Evolutionary conservation across 768 basidiomycete species (phyloP), one percentile per base, ranked within the genome.

Genomic region (Macrolepiota fuliginosa): DNA sequence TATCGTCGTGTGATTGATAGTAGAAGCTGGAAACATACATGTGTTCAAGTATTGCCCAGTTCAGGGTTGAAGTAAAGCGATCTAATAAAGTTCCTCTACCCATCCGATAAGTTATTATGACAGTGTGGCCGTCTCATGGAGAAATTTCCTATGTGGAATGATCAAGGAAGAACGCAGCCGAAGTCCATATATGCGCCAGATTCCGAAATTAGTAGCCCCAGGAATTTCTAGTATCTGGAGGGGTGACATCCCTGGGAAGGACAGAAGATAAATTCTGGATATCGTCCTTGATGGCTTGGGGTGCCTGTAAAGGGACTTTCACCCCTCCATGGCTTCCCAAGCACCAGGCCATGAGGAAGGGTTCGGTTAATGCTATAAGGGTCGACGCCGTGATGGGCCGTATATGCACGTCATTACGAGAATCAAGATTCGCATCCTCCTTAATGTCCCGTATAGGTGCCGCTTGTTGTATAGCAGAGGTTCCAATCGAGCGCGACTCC

Each of bases 291-390:
- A 32, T 32, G 7, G 29, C 29, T 7, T 32, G 29, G 29, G 19
- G 53, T 15, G 42, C 17, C 19, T 45, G 42, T 15, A 54, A 19
- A 4, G 35, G 19, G 12, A 37, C 37, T 12, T 19, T 19, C n/a
- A 45, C 7, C n/a, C 7, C 42, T 7, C n/a, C 27, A 47, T 65
- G 52, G 15, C 59, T 27, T 25, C 65, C 60, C 27, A 63, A 50
- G 64, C 72, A 75, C 77, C 77, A 78, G 12, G 70, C 69, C 76
- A 81, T 75, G 22, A 81, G 72, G 58, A 69, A 76, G 2, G 78
- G 78, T 47, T 81, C 79, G 1, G 78, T 77, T 65, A 79, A 70
- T 17, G 78, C 78, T 3, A 79, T 77, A 13, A 81, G 64, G 4
- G 78, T 79, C 35, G 75, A 71, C 0, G 78, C 73, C 10, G 77